Evolutionary conservation across 257 asterid species (phyloP), one percentile per base, ranked within the genome.

Genomic region (Nicotiana obtusifolia): DNA sequence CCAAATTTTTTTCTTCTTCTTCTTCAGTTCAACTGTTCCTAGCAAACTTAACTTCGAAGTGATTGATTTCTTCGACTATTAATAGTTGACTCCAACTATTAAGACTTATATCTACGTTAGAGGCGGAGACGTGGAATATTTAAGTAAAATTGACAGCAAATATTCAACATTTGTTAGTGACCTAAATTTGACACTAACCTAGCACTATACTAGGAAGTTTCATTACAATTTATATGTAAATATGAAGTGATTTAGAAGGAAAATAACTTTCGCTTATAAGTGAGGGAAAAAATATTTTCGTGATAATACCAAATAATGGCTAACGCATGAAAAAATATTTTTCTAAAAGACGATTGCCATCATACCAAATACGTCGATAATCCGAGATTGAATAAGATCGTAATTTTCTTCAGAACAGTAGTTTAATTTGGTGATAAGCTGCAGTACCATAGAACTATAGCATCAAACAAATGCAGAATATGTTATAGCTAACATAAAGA

Each of bases 21-120:
- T n/a, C n/a, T n/a, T n/a, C n/a, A n/a, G n/a, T n/a, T n/a, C n/a
- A n/a, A n/a, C n/a, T n/a, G n/a, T n/a, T n/a, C n/a, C n/a, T n/a
- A n/a, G n/a, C n/a, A n/a, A n/a, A n/a, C 54, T 28, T 35, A 67
- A 4, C 2, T 69, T 69, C 3, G 13, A 41, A 22, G 16, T 47
- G 2, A 73, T 47, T 73, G 41, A n/a, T n/a, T n/a, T n/a, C n/a
- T n/a, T n/a, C n/a, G n/a, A n/a, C n/a, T n/a, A n/a, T n/a, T n/a
- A n/a, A n/a, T n/a, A n/a, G 61, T 73, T 73, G 79, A 73, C 79
- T 47, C 61, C 61, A 73, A 24, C 79, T 73, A 49, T 73, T 24
- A 24, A 47, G 0, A 73, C 24, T 1, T 8, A 3, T 7, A 28
- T 24, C 41, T 73, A 24, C 41, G 41, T 24, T 73, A 49, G 41